Conservation (phyloP, 1,284 basidiomycete genomes). For the Abortiporus biennis region DNA sequence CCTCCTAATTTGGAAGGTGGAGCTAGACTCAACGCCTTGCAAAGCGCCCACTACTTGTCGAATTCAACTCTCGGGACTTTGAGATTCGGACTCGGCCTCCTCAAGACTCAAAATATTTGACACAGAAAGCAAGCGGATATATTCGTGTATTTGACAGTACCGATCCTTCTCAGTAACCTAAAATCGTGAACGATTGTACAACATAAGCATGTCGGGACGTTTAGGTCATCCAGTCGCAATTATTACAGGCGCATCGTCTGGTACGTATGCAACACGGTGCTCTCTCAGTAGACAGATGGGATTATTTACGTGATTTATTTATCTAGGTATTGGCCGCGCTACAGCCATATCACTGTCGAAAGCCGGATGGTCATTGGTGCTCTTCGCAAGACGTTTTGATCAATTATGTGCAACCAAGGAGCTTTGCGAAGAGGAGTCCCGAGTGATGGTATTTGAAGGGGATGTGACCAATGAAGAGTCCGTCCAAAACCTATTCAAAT, state of each 20-base stretch:
- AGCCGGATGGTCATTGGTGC: constrained; percentile 38
- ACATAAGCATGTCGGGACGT: too few relatives aligned
- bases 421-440: constrained; percentile 36
- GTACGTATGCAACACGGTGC: constrained; percentile 9
- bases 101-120: too few relatives aligned
- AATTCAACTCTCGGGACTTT: too few relatives aligned
- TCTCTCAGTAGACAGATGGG: neutral
- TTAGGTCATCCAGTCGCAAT: constrained; percentile 17
- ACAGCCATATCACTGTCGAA: constrained; percentile 43
- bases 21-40: too few relatives aligned
- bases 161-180: too few relatives aligned
- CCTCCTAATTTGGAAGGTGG: too few relatives aligned
- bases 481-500: constrained; percentile 53
- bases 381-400: constrained; percentile 46
- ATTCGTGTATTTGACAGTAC: too few relatives aligned
- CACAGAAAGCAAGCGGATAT: too few relatives aligned
- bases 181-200: too few relatives aligned
- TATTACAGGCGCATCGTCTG: constrained; percentile 21
- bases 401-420: constrained; percentile 54
- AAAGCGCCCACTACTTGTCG: too few relatives aligned
- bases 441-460: constrained; percentile 41
- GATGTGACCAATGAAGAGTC: constrained; percentile 60
- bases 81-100: too few relatives aligned
- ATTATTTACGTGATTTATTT: constrained; percentile 1
- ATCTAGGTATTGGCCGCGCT: constrained; percentile 41